Evolutionary conservation across 75 land plant genomes (phyloP), one percentile per base, ranked within the genome.

Genomic region (Cryptomeria japonica): DNA sequence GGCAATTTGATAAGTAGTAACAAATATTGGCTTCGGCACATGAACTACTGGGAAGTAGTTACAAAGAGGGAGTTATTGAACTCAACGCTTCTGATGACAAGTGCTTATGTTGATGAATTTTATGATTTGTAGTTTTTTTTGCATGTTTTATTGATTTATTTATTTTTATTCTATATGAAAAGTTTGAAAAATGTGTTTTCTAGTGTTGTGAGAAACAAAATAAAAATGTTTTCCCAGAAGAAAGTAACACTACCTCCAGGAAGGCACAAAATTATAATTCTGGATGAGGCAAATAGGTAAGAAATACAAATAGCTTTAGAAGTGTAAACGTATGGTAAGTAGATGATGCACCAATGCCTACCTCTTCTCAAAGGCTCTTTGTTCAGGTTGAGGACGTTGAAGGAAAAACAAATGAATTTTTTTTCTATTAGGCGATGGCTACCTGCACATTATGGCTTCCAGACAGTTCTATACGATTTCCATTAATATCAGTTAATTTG

Each of bases 21-120:
- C n/a, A n/a, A n/a, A n/a, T n/a, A n/a, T n/a, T n/a, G n/a, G 99
- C 99, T 10, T 96, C 97, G 89, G 99, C 99, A 13, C 99, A 98
- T 89, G 99, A 98, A 92, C 94, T 98, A 28, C 77, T 98, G 84
- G 99, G 99, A 19, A 89, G 94, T 87, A 93, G 93, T 86, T 96
- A 87, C 73, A 97, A 90, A 90, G 99, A 97, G 89, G 99, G 93
- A 5, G 99, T 98, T 86, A 88, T 98, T 19, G 99, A 98, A 93
- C 92, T 98, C 22, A 98, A 98, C 91, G 99, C 99, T 68, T 98
- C 99, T 47, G 99, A 98, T 90, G 99, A 98, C 91, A 92, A 99
- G 99, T 95, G 37, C 16, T 68, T 83, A 5, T 36, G 42, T 5
- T 38, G 37, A 28, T 51, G 2, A 2, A 51, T 13, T 51, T 51